Base-by-base conservation (phyloP, 129 eudicot species). In the Flaveria brownii region DNA sequence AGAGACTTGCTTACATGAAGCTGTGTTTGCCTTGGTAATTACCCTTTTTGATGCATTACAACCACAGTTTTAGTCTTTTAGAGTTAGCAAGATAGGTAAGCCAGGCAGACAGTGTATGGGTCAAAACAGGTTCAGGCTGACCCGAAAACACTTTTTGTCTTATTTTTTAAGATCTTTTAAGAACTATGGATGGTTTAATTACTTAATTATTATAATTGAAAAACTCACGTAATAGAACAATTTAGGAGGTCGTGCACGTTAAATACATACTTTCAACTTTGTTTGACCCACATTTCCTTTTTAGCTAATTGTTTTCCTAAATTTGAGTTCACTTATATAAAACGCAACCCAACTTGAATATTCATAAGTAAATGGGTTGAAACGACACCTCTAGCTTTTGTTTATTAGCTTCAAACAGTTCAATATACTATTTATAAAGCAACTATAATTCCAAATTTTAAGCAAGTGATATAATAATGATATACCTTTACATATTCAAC, bases 401-500 rank as follows among this genome's bases (percentile, higher is more conserved):
- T 56, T 56, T 12, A 56, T 56, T 20, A 56, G 28, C 62, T 17
- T 18, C 2, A 56, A 56, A 56, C 62, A 56, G 20, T 69, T 45
- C 30, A 22, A 60, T 42, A 59, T 57, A 60, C 41, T 8, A 64
- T 47, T 20, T 64, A 18, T 65, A 13, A 7, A 6, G 10, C 42
- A 23, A 68, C 28, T 20, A 23, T 60, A 60, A 60, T 25, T 23
- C 41, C 9, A 25, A 60, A 60, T 56, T 1, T 26, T 28, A 66
- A 63, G 46, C 69, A 63, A 30, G 69, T 63, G 69, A 33, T 26
- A 33, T 26, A 14, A 85, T 11, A 9, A 25, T 59, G 65, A 20
- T 28, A 14, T 90, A 94, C 99, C 99, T 94, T 94, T 25, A 94
- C 76, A 82, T 91, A 94, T 76, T 94, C 97, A 33, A 94, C 99